Evolutionary conservation across 164 flowering plant genomes (phyloP).

Genomic region (Magnolia officinalis): DNA sequence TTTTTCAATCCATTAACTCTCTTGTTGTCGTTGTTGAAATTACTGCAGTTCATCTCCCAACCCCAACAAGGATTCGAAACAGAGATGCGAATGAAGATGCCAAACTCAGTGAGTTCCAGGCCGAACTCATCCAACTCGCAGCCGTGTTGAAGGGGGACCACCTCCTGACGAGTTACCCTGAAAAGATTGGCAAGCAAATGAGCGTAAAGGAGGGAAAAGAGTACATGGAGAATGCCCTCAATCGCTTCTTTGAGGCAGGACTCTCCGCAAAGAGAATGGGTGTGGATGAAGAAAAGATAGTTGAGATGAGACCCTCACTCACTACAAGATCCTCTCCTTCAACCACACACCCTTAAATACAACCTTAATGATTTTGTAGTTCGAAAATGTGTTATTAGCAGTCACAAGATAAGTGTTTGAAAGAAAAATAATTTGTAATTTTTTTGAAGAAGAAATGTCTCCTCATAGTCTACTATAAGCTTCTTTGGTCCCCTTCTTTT

Average conservation of each 20-base stretch:
- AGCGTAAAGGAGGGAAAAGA: constrained; percentile 57
- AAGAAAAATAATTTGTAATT: too few relatives aligned
- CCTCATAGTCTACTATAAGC: too few relatives aligned
- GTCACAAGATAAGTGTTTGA: too few relatives aligned
- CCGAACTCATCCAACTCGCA: constrained; percentile 74
- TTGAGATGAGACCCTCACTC: constrained; percentile 73
- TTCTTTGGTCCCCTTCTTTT: too few relatives aligned
- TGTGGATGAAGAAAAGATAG: constrained; percentile 58
- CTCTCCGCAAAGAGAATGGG: constrained; percentile 62
- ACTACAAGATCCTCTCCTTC: constrained; percentile 47
- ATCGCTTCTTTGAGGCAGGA: constrained; percentile 63
- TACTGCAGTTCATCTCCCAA: constrained; percentile 57
- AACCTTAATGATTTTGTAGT: too few relatives aligned
- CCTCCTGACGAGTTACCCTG: constrained; percentile 38
- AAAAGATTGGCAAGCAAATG: constrained; percentile 50
- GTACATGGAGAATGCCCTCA: constrained; percentile 69
- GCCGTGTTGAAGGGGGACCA: constrained; percentile 74
- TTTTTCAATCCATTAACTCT: background rate
- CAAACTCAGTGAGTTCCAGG: constrained; percentile 69
- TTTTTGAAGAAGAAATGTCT: too few relatives aligned
- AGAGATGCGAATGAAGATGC: constrained; percentile 60
- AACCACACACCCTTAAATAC: constrained; percentile 7
- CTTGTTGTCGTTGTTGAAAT: too few relatives aligned
- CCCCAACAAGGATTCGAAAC: constrained; percentile 52
- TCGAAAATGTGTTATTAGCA: too few relatives aligned